Evolutionary conservation across 1,284 basidiomycete genomes (phyloP), one percentile per base, ranked within the genome.

Genomic region (Ustilago hordei): DNA sequence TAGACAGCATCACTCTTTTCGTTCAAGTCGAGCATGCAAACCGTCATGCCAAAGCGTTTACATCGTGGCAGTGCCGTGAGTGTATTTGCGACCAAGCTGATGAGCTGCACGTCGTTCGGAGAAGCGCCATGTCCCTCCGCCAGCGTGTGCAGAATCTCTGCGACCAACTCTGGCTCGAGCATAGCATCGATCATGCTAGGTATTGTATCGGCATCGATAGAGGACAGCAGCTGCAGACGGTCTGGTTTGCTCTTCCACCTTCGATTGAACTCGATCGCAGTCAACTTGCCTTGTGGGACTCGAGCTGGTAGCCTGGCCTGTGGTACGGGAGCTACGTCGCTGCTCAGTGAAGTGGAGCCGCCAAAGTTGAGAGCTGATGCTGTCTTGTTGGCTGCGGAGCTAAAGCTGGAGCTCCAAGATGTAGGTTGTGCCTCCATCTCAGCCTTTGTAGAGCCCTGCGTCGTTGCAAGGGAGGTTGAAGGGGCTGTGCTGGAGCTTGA

Each of bases 211-310:
- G 67, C 35, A 15, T 69, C 60, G 28, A 70, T 55, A 6, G 55
- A 56, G 2, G 55, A 43, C 1, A 75, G 58, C 47, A 75, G 41
- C 8, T 57, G 4, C 45, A 66, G 9, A 9, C 67, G 72, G 0
- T 39, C 55, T 13, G 41, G 5, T 57, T 58, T 67, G 59, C 63
- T 62, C 55, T 79, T 80, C 72, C 72, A 75, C 31, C 56, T 68
- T 19, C 69, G 68, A 19, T 76, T 64, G 39, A 76, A 80, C 32
- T 79, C 79, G 34, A 76, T 66, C 13, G 75, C 64, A 13, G 66
- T 62, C 48, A 74, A 55, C 31, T 55, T 69, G 9, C 35, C 36
- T 8, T 48, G 11, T 2, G 38, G n/a, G 8, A 39, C 1, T 19
- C n/a, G 45, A 2, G 31, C 5, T 48, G 19, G 23, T 3, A 36